Evolutionary conservation across 1,139 yeast species (phyloP), one percentile per base, ranked within the genome.

Genomic region (Oligophagozyma castellii): DNA sequence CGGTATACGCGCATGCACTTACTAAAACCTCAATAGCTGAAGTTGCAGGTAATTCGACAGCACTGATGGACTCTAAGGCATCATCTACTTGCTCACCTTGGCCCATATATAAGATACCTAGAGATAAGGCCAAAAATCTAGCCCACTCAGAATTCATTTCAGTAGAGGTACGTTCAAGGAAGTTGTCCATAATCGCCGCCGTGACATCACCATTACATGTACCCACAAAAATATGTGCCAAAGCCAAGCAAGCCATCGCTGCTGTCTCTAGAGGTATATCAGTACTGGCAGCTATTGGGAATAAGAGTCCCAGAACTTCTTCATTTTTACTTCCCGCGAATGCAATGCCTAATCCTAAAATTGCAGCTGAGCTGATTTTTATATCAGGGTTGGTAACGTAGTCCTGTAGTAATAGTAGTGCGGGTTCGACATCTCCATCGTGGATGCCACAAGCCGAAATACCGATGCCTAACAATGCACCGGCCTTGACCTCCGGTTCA

Each of bases 381-480:
- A 65, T 64, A 38, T 62, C 60, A 7, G 65, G 46, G 35, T 63
- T 64, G 26, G 64, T 63, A 23, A 86, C 76, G 46, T 79, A 81
- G 40, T 89, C 98, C 52, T 77, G 86, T 37, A 81, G 62, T 42
- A 89, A 61, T 15, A 93, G 76, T 39, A 81, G 65, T 4, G 95
- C 93, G 4, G 96, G 93, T 43, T 86, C 96, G 27, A 84, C 83
- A 37, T 89, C 98, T 15, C 51, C 54, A 51, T 89, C 95, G 53
- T 83, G 95, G 33, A 92, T 92, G 55, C 93, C 93, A 19, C 93
- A 68, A 22, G 93, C 81, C n/a, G 83, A 78, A 29, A 92, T 67
- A 56, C 98, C 98, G 55, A 84, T 83, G 55, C 96, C 99, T 40
- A 92, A 66, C 37, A 89, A 64, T 4, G 98, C 95, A 58, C 99